phyloP scores from a whole-genome alignment of 179 eudicot genomes.

The Spinacia oleracea region DNA sequence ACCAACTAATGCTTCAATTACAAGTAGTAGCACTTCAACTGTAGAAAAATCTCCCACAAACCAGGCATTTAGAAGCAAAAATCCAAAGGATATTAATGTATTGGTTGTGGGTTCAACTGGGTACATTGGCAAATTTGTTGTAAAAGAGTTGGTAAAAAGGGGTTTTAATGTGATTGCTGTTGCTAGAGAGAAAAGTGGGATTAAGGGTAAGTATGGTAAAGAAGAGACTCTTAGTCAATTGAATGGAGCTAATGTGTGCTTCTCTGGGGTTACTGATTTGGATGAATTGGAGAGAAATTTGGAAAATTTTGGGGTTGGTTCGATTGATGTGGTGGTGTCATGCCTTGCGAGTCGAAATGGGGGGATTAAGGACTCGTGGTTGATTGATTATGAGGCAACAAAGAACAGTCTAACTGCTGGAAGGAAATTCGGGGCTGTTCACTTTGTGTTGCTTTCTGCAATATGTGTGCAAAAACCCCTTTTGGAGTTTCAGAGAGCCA shows the following conservation, averaged over 20 bases:
- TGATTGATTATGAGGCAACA: slow-evolving; percentile 84
- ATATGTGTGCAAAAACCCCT: slow-evolving; percentile 95
- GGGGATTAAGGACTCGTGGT: slow-evolving; percentile 83
- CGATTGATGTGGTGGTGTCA: slow-evolving; percentile 81
- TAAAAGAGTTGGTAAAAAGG: slow-evolving; percentile 62
- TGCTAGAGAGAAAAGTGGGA: slow-evolving; percentile 85
- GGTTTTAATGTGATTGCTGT: slow-evolving; percentile 89
- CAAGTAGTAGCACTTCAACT: slow-evolving; percentile 22
- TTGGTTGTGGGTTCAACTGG: slow-evolving; percentile 94
- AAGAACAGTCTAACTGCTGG: slow-evolving; percentile 79
- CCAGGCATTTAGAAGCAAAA: slow-evolving; percentile 55
- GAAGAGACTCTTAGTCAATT: slow-evolving; percentile 62
- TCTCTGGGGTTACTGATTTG: slow-evolving; percentile 81
- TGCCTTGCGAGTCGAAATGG: slow-evolving; percentile 89
- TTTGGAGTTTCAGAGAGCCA: slow-evolving; percentile 86
- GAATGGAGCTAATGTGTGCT: slow-evolving; percentile 72
- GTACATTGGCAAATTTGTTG: slow-evolving; percentile 88
- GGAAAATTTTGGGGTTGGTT: slow-evolving; percentile 44
- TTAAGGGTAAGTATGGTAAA: slow-evolving; percentile 54
- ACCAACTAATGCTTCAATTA: slow-evolving; percentile 32
- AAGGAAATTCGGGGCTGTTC: slow-evolving; percentile 65
- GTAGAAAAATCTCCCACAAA: slow-evolving; percentile 39
- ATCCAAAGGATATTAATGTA: slow-evolving; percentile 69
- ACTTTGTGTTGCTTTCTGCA: slow-evolving; percentile 84
- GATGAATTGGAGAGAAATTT: slow-evolving; percentile 53